These are phyloP conservation scores for Macrolepiota albuminosa DNA, from an alignment of 768 basidiomycete species.

Conservation along the genomic window DNA sequence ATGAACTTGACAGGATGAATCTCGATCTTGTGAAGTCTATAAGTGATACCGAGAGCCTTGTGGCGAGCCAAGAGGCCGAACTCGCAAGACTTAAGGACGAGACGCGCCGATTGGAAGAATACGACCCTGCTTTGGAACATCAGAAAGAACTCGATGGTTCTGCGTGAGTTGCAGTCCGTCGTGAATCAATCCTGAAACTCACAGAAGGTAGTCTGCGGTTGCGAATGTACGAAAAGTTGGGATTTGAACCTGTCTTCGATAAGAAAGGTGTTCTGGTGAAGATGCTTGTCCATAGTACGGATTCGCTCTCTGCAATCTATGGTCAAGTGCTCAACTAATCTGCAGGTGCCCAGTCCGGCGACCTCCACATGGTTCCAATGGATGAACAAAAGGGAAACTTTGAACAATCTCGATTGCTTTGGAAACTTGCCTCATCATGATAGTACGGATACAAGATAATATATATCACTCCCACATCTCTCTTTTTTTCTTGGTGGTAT, in stretches of 20 bases:
- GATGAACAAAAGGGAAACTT: slow-evolving; percentile 26
- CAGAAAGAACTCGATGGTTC: slow-evolving; percentile 64
- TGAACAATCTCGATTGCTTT: slow-evolving; percentile 36
- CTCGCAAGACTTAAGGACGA: slow-evolving; percentile 65
- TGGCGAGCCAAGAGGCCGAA: slow-evolving; percentile 68
- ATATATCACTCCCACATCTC: not conserved
- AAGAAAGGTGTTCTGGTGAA: slow-evolving; percentile 47
- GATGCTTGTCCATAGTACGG: slow-evolving; percentile 61
- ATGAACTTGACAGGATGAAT: slow-evolving; percentile 59
- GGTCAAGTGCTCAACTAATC: not conserved
- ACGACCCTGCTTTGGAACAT: slow-evolving; percentile 71
- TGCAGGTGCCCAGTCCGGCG: slow-evolving; percentile 46
- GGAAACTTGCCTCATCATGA: slow-evolving; percentile 43
- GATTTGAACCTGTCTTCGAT: slow-evolving; percentile 63
- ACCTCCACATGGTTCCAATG: slow-evolving; percentile 39
- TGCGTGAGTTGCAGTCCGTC: slow-evolving; percentile 40
- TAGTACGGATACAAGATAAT: not conserved
- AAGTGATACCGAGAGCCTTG: slow-evolving; percentile 61
- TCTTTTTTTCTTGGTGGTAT: too few species aligned
- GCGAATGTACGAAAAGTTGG: slow-evolving; percentile 64
- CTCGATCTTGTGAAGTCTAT: slow-evolving; percentile 71
- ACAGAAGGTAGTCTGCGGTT: slow-evolving; percentile 49
- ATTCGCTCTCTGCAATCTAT: not conserved
- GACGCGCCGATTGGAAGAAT: slow-evolving; percentile 53
- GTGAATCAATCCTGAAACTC: not conserved